Base-by-base conservation (phyloP, 768 basidiomycete species). In the Termitomyces sp. region DNA sequence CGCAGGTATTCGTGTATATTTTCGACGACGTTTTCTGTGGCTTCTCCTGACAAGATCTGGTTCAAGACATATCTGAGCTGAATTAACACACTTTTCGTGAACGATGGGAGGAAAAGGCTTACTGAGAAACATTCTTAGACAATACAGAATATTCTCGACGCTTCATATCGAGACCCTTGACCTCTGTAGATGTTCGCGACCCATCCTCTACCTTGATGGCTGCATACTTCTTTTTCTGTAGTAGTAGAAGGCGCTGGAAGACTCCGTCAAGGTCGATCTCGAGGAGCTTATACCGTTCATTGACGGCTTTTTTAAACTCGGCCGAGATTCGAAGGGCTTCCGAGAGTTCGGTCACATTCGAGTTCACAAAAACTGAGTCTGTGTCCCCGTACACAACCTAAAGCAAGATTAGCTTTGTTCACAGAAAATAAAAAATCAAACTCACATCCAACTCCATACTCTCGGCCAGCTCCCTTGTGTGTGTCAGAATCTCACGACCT, bases 171-270 rank as follows among this genome's bases (percentile, higher is more conserved):
- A 99, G 76, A 72, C 97, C 97, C 67, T 99, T 99, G 71, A 99
- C 79, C 67, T 99, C 97, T 1, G 84, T 91, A 14, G 83, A 85
- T 0, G 91, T 89, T 56, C 83, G 81, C 0, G 82, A 81, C 27
- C 86, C 86, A 62, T 94, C 92, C 65, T 95, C 93, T 42, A 98
- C 86, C 74, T 97, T 98, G 70, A 98, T 79, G 0, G 97, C 97
- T 0, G 97, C 97, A 64, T 99, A 99, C 74, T 99, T 98, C 80
- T 99, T 99, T 82, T 99, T 99, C 68, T 98, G 96, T 54, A 99
- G 75, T 12, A 99, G 82, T 2, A 99, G 74, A 42, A 99, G 79
- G 0, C 97, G 85, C 67, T 96, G 86, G 77, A 99, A 99, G 36
- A 98, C 83, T 3, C 90, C 86, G 66, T 99, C 96, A 16, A 98